Conservation (phyloP, 2,329 filamentous ascomycete genomes). For the Stagonosporopsis rhizophila region DNA sequence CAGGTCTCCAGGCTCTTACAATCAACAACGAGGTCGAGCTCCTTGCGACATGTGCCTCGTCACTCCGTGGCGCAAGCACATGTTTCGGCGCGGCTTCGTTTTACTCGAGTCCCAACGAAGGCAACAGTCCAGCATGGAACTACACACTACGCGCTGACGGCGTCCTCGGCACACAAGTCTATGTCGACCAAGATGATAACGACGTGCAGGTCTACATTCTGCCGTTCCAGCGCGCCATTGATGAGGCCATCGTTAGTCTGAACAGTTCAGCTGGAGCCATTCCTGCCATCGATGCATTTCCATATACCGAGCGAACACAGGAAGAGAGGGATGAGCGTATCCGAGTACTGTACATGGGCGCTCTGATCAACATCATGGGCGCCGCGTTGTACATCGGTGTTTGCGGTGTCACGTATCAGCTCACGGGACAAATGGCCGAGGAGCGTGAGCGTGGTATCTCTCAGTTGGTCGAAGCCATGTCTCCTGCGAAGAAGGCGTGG, state of each 20-base stretch:
- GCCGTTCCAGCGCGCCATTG: constrained; percentile 80
- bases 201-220: constrained; percentile 79
- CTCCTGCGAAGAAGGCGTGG: constrained; percentile 77
- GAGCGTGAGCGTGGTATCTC: constrained; percentile 89
- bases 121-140: constrained; percentile 74
- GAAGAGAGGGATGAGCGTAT: constrained; percentile 72
- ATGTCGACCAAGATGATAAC: constrained; percentile 70
- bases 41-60: constrained; percentile 65
- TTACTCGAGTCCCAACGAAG: constrained; percentile 76
- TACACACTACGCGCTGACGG: constrained; percentile 84
- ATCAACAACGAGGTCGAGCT: constrained; percentile 65
- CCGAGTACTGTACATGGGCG: constrained; percentile 72
- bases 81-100: constrained; percentile 81
- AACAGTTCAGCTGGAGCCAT: constrained; percentile 53
- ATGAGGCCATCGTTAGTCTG: constrained; percentile 70
- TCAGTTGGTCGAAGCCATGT: constrained; percentile 89
- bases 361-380: constrained; percentile 77
- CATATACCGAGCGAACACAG: constrained; percentile 75
- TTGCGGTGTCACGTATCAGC: constrained; percentile 83
- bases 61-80: constrained; percentile 66
- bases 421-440: constrained; percentile 83
- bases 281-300: constrained; percentile 66
- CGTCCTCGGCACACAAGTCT: constrained; percentile 69
- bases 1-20: constrained; percentile 64
- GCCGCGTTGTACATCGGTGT: constrained; percentile 81